A percentile compares a stretch with the other conserved stretches of the same genome.
These are phyloP conservation scores for Penicillium cataractarum DNA, from an alignment of 495 filamentous ascomycete genomes.

Conservation along the genomic window DNA sequence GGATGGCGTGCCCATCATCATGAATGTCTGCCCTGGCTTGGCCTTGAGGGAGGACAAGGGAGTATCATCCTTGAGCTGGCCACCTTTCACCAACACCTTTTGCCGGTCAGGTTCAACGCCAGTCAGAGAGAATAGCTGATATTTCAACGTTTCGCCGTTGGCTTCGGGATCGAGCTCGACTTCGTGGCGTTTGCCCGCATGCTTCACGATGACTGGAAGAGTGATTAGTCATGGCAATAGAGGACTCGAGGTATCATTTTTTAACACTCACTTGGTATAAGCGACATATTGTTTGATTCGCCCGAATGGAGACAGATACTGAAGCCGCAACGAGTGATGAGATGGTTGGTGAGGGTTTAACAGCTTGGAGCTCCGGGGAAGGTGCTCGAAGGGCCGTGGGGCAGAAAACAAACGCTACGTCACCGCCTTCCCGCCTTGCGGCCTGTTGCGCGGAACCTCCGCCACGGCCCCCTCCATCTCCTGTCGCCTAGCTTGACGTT, in stretches of 20 bases:
- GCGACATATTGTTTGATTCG: slow-evolving; percentile 53
- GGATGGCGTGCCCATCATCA: slow-evolving; percentile 95
- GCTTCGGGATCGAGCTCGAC: slow-evolving; percentile 85
- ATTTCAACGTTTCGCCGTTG: slow-evolving; percentile 91
- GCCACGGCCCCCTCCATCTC: slow-evolving; percentile 5
- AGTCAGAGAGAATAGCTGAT: slow-evolving; percentile 90
- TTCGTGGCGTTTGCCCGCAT: slow-evolving; percentile 91
- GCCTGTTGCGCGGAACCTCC: slow-evolving; percentile 2
- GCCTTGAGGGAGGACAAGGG: slow-evolving; percentile 79
- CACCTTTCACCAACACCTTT: slow-evolving; percentile 92
- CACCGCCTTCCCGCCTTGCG: slow-evolving; percentile 18
- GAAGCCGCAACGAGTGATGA: slow-evolving; percentile 24
- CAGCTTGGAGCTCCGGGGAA: slow-evolving; percentile 28
- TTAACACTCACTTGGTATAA: slow-evolving; percentile 59
- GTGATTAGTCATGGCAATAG: slow-evolving; percentile 31
- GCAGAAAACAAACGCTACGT: slow-evolving; percentile 35
- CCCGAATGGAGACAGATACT: neutral
- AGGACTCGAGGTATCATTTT: neutral
- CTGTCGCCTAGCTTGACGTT: slow-evolving; percentile 8
- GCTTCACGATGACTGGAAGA: slow-evolving; percentile 84
- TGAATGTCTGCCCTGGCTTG: slow-evolving; percentile 84
- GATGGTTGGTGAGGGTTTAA: slow-evolving; percentile 35
- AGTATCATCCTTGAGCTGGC: slow-evolving; percentile 93
- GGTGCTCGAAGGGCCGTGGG: slow-evolving; percentile 40
- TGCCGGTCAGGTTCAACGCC: slow-evolving; percentile 95